Percentiles rank a stretch among this genome's conserved stretches.
phyloP scores from a whole-genome alignment of 1,284 basidiomycete species.

The Rhodotorula sp. region DNA sequence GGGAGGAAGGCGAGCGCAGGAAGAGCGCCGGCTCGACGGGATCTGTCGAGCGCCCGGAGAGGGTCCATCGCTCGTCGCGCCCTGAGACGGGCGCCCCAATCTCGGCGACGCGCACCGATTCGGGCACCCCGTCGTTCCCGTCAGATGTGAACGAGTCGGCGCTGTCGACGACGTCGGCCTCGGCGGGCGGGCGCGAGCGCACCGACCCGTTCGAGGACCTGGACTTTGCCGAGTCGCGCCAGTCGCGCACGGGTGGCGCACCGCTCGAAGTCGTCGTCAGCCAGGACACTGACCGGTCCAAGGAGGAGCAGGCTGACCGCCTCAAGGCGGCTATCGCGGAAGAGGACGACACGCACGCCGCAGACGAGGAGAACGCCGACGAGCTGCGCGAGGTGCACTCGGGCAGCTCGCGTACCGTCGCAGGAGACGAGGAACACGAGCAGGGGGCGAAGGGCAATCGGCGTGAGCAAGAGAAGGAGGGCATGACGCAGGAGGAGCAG shows the following conservation, averaged over 20 bases:
- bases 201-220: slow-evolving; percentile 25
- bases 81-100: background rate
- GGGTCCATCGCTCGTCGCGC: background rate
- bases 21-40: background rate
- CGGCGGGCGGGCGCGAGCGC: slow-evolving; percentile 2
- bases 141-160: background rate
- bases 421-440: background rate
- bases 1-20: background rate
- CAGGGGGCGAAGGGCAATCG: background rate
- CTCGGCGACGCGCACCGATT: background rate
- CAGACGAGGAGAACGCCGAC: background rate
- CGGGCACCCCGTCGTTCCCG: slow-evolving; percentile 4
- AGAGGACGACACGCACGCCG: background rate
- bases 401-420: slow-evolving; percentile 2
- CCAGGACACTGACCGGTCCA: background rate
- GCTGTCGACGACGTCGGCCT: background rate
- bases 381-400: background rate
- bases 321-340: background rate
- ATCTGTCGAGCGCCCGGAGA: too few relatives aligned
- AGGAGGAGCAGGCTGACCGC: background rate
- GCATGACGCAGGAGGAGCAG: background rate
- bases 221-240: background rate
- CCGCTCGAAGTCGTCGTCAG: background rate
- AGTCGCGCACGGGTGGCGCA: background rate
- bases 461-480: background rate